phyloP scores from a whole-genome alignment of 148 eudicot species.

The Linanthus parryae region DNA sequence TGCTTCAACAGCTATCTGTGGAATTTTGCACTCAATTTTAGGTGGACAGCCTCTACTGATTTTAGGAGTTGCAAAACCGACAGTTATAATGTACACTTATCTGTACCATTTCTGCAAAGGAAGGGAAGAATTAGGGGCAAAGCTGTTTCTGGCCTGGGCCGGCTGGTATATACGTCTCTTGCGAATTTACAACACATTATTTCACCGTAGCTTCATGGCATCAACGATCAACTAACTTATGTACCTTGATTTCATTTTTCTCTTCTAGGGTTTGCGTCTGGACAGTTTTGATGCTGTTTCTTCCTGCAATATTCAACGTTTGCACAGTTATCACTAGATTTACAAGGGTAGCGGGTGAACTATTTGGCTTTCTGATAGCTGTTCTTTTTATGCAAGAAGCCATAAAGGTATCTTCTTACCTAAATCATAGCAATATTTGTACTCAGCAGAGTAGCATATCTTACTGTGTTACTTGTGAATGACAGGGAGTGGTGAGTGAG shows the following conservation, averaged over 20 bases:
- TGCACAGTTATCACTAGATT: slow-evolving; percentile 47
- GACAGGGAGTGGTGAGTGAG: slow-evolving; percentile 71
- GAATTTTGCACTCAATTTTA: slow-evolving; percentile 47
- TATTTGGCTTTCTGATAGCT: slow-evolving; percentile 62
- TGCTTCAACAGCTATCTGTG: slow-evolving; percentile 60
- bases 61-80: slow-evolving; percentile 66
- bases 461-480: slow-evolving; percentile 1
- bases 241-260: too few species aligned
- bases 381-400: slow-evolving; percentile 65
- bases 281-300: slow-evolving; percentile 45
- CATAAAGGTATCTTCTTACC: slow-evolving; percentile 28
- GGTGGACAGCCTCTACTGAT: slow-evolving; percentile 71
- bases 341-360: slow-evolving; percentile 66
- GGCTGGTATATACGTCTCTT: slow-evolving; percentile 34
- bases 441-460: not conserved
- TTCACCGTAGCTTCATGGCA: not conserved
- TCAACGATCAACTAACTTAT: not conserved
- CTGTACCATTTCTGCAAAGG: slow-evolving; percentile 40
- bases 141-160: slow-evolving; percentile 57
- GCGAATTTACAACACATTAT: too few species aligned
- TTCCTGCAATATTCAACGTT: slow-evolving; percentile 61
- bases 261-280: slow-evolving; percentile 58
- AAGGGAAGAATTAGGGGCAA: slow-evolving; percentile 31
- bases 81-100: slow-evolving; percentile 55
- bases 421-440: not conserved